A percentile compares a stretch with the other conserved stretches of the same genome.
phyloP scores from a whole-genome alignment of 306 rosid genomes.

The Quercus dentata region DNA sequence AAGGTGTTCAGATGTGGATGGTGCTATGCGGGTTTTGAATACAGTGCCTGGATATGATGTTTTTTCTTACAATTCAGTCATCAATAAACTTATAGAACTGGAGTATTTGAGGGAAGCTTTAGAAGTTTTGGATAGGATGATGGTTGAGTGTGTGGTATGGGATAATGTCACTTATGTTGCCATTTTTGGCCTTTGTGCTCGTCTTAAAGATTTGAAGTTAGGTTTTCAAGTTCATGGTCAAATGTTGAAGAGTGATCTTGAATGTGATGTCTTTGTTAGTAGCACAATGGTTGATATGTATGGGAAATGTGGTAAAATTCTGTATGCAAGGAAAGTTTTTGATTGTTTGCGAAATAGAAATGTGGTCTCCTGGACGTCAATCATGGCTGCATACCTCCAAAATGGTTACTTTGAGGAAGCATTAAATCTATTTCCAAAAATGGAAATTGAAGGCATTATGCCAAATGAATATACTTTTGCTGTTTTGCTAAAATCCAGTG shows the following conservation, averaged over 20 bases:
- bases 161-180: conserved; percentile 50
- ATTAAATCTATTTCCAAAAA: conserved; percentile 35
- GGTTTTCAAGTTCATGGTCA: conserved; percentile 52
- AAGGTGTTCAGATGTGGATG: conserved; percentile 32
- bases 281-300: conserved; percentile 63
- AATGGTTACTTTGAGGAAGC: conserved; percentile 59
- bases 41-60: conserved; percentile 31
- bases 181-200: conserved; percentile 54
- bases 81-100: conserved; percentile 43
- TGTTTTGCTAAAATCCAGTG: conserved; percentile 58
- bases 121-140: conserved; percentile 46
- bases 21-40: conserved; percentile 45
- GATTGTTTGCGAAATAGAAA: conserved; percentile 33
- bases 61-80: conserved; percentile 46
- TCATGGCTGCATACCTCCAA: conserved; percentile 57
- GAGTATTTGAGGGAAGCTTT: conserved; percentile 31
- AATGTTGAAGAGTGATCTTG: conserved; percentile 34
- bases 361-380: conserved; percentile 61
- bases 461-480: conserved; percentile 59
- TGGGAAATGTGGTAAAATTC: conserved; percentile 55
- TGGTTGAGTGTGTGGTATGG: conserved; percentile 35
- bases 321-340: conserved; percentile 42
- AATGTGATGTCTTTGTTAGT: conserved; percentile 43
- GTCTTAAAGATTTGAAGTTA: conserved; percentile 41
- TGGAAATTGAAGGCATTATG: conserved; percentile 39